Conservation (phyloP, 768 basidiomycete species). For the Gymnopilus dilepis region DNA sequence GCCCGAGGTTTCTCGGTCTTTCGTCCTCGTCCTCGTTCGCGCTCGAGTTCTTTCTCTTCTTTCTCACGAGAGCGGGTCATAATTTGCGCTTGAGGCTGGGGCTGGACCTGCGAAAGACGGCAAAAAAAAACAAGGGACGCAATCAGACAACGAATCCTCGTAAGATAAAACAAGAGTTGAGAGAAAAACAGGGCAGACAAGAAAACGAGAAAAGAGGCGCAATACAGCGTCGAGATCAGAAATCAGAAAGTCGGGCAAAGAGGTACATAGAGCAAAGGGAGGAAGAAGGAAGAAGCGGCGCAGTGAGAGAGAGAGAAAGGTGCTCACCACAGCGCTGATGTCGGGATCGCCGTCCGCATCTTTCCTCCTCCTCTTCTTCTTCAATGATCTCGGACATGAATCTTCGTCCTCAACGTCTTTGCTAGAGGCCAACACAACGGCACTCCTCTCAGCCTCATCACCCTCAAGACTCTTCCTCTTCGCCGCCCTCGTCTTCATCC, state of each 20-base stretch:
- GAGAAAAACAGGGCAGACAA: neutral
- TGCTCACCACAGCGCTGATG: neutral
- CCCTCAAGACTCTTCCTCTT: slow-evolving; percentile 1
- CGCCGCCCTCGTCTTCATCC: neutral
- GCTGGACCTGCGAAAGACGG: neutral
- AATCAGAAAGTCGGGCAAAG: too few relatives aligned
- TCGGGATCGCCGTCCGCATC: neutral
- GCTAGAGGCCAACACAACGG: neutral
- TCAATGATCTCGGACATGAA: neutral
- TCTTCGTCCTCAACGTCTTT: neutral
- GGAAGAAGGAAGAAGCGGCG: neutral
- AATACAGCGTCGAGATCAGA: neutral
- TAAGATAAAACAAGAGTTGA: too few relatives aligned
- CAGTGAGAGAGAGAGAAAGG: too few relatives aligned
- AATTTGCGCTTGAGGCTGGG: neutral
- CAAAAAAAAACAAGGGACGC: too few relatives aligned
- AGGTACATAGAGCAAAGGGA: neutral
- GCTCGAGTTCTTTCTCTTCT: neutral
- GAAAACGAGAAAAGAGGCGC: neutral
- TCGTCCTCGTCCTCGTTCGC: neutral
- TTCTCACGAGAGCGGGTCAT: neutral
- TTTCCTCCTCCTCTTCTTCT: slow-evolving; percentile 2
- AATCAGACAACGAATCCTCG: too few relatives aligned
- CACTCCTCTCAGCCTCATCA: neutral
- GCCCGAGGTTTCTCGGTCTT: too few relatives aligned